phyloP scores from a whole-genome alignment of 1,139 yeast genomes.

The Magnusiomyces tetraspermus region DNA sequence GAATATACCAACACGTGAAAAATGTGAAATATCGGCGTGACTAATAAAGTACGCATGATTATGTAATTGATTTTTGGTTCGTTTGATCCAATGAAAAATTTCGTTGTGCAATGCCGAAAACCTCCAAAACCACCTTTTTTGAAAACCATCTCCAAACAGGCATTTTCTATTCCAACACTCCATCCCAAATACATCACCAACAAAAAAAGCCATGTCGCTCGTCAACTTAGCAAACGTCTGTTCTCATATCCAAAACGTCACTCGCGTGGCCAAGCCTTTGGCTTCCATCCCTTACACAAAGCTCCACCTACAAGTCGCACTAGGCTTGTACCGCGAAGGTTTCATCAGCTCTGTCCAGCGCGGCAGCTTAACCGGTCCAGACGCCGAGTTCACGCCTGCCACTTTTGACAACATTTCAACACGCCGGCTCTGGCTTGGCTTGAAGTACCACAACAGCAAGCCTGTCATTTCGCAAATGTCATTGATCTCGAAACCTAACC shows the following conservation, averaged over 20 bases:
- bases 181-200: background rate
- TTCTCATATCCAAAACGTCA: conserved; percentile 83
- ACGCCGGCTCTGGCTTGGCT: conserved; percentile 83
- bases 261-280: conserved; percentile 60
- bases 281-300: conserved; percentile 82
- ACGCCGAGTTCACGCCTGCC: conserved; percentile 58
- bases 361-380: conserved; percentile 91
- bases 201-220: conserved; percentile 51
- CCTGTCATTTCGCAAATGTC: conserved; percentile 68
- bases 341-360: conserved; percentile 74
- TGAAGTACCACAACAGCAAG: conserved; percentile 73
- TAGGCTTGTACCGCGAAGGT: conserved; percentile 85
- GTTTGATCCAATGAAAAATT: conserved; percentile 1
- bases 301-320: conserved; percentile 71
- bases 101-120: background rate
- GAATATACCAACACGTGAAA: too few relatives aligned
- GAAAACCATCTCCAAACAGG: background rate
- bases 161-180: background rate
- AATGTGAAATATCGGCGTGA: too few relatives aligned
- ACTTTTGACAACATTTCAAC: conserved; percentile 83
- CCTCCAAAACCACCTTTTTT: background rate
- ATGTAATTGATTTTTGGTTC: background rate
- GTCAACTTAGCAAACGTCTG: conserved; percentile 78
- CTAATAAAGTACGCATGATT: background rate
- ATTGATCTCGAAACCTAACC: conserved; percentile 77